Conservation (phyloP, 768 basidiomycete species). For the Leccinellum luteum region DNA sequence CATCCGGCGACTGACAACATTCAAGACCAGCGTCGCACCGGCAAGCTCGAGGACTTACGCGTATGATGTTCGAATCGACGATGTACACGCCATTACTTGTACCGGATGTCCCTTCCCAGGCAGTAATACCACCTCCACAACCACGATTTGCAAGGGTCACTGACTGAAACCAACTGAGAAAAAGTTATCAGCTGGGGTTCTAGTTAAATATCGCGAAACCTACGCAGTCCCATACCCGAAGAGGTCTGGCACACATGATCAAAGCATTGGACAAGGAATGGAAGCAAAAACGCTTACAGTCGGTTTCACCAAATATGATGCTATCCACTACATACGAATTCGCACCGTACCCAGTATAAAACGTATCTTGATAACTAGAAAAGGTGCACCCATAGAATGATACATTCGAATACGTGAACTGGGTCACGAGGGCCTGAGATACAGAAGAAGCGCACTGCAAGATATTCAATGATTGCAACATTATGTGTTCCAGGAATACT, state of each 20-base stretch:
- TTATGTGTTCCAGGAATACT: background rate
- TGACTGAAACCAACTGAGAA: constrained; percentile 56
- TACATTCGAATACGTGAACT: constrained; percentile 62
- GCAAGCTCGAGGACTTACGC: background rate
- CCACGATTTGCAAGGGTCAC: constrained; percentile 56
- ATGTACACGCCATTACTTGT: constrained; percentile 37
- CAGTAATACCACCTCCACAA: constrained; percentile 60
- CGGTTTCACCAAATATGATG: constrained; percentile 64
- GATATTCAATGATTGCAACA: background rate
- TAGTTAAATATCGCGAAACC: too few relatives aligned
- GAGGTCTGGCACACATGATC: background rate
- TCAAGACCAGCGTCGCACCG: constrained; percentile 22
- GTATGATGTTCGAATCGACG: background rate
- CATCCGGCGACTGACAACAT: constrained; percentile 51
- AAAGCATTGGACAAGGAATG: background rate
- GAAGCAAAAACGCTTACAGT: constrained; percentile 42
- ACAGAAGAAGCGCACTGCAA: constrained; percentile 39
- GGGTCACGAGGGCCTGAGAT: constrained; percentile 59
- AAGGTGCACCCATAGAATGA: constrained; percentile 66
- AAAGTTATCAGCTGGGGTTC: background rate
- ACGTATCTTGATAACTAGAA: constrained; percentile 33
- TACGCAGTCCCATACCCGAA: background rate
- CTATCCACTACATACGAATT: constrained; percentile 62
- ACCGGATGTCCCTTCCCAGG: constrained; percentile 54
- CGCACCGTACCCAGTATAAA: constrained; percentile 59